These are phyloP conservation scores for Paraconiothyrium brasiliense DNA, from an alignment of 2,329 filamentous ascomycete species.

Conservation along the genomic window DNA sequence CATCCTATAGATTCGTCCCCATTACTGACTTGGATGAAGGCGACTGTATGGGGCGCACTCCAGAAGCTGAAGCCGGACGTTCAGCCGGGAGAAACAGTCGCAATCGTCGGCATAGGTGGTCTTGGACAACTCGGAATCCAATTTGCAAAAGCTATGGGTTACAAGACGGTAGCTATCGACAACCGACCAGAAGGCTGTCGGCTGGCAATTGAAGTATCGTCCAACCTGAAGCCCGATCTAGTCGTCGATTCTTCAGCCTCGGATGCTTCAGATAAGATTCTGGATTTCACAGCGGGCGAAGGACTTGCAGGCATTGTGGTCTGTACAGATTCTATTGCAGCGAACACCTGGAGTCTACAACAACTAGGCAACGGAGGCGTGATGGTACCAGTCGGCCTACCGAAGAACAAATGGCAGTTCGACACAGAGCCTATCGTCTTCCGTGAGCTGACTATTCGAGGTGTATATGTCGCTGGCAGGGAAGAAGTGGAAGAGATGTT, in stretches of 20 bases:
- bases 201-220: conserved; percentile 28
- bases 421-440: conserved; percentile 36
- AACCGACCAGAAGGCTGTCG: conserved; percentile 34
- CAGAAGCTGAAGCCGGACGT: conserved; percentile 31
- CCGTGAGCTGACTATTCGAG: conserved; percentile 35
- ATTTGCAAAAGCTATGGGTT: conserved; percentile 60
- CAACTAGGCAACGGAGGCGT: conserved; percentile 34
- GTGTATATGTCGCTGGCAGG: conserved; percentile 37
- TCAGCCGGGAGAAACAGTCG: conserved; percentile 75
- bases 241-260: conserved; percentile 27
- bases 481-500: conserved; percentile 38
- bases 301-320: conserved; percentile 37
- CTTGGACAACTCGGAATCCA: conserved; percentile 82
- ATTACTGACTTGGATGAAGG: conserved; percentile 23
- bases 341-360: conserved; percentile 36
- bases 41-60: conserved; percentile 40
- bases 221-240: conserved; percentile 30
- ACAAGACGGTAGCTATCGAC: conserved; percentile 34
- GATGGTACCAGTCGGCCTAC: conserved; percentile 37
- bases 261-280: conserved; percentile 26
- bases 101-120: conserved; percentile 83
- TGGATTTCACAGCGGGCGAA: conserved; percentile 30
- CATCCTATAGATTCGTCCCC: not conserved
- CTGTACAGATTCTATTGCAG: conserved; percentile 35
- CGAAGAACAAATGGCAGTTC: conserved; percentile 38